phyloP scores from a whole-genome alignment of 768 basidiomycete species.

The Auricularia sp. region DNA sequence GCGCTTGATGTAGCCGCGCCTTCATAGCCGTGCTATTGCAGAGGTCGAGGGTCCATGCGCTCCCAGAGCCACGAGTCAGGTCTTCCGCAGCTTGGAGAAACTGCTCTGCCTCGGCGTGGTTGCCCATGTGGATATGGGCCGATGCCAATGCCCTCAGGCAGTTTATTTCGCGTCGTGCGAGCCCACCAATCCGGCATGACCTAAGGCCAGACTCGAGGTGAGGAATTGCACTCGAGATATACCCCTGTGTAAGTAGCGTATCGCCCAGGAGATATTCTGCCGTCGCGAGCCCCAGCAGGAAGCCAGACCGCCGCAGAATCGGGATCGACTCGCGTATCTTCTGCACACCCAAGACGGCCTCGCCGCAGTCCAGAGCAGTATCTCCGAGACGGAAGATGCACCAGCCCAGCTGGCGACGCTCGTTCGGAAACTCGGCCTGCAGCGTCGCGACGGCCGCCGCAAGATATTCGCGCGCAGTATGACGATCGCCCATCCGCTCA shows the following conservation, averaged over 20 bases:
- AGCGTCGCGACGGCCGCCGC: not conserved
- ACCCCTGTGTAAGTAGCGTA: not conserved
- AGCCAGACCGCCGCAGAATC: not conserved
- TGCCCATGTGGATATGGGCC: too few species aligned
- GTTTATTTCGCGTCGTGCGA: not conserved
- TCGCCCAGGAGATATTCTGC: not conserved
- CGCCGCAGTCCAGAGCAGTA: not conserved
- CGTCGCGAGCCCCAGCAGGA: not conserved
- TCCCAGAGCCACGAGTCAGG: not conserved
- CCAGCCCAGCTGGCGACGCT: not conserved
- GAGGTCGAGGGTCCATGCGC: too few species aligned
- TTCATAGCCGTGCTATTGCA: not conserved
- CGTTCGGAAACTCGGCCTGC: not conserved
- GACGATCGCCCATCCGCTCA: not conserved
- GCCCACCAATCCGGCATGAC: not conserved
- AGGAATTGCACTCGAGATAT: not conserved
- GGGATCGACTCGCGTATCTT: not conserved
- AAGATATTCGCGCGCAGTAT: not conserved
- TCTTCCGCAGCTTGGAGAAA: too few species aligned
- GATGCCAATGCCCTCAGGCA: too few species aligned
- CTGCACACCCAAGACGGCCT: not conserved
- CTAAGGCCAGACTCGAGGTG: not conserved
- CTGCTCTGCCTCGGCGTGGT: too few species aligned
- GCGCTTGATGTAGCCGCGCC: not conserved
- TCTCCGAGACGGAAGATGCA: not conserved